Conservation (phyloP, 2,329 filamentous ascomycete species). For the Geoglossum cookeanum region DNA sequence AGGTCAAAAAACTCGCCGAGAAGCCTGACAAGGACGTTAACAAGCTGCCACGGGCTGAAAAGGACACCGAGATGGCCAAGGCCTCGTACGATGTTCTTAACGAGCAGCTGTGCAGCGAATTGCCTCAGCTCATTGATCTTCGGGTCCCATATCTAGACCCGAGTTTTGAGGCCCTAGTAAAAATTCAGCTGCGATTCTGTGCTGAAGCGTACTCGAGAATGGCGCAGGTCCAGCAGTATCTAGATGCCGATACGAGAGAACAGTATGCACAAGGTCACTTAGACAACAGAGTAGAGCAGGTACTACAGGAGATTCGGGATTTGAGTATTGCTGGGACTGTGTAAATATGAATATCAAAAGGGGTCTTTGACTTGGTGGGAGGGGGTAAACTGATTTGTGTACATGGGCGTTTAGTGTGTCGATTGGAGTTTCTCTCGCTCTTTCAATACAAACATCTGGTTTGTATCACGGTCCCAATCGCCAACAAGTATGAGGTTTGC, state of each 20-base stretch:
- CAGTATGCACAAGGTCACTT: constrained; percentile 89
- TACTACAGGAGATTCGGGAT: constrained; percentile 90
- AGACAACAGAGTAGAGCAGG: constrained; percentile 82
- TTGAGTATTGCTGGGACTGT: constrained; percentile 75
- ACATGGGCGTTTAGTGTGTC: not conserved
- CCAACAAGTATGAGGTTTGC: not conserved
- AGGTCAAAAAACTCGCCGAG: constrained; percentile 91
- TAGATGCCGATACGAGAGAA: constrained; percentile 87
- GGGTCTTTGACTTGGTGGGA: not conserved
- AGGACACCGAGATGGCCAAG: constrained; percentile 89
- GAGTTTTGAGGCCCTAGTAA: constrained; percentile 91
- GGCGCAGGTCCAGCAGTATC: constrained; percentile 97
- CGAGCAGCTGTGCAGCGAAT: constrained; percentile 79
- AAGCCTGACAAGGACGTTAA: constrained; percentile 98
- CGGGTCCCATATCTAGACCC: constrained; percentile 94
- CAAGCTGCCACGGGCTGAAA: constrained; percentile 87
- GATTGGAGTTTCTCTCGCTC: not conserved
- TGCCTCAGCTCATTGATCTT: constrained; percentile 90
- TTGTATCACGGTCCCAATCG: not conserved
- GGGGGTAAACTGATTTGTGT: not conserved
- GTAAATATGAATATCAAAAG: not conserved
- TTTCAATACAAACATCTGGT: not conserved
- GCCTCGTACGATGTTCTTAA: constrained; percentile 91
- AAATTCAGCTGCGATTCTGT: constrained; percentile 95
- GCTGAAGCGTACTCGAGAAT: constrained; percentile 94